Conservation (phyloP, 2,329 filamentous ascomycete species). For the Pestalotiopsis sp. region DNA sequence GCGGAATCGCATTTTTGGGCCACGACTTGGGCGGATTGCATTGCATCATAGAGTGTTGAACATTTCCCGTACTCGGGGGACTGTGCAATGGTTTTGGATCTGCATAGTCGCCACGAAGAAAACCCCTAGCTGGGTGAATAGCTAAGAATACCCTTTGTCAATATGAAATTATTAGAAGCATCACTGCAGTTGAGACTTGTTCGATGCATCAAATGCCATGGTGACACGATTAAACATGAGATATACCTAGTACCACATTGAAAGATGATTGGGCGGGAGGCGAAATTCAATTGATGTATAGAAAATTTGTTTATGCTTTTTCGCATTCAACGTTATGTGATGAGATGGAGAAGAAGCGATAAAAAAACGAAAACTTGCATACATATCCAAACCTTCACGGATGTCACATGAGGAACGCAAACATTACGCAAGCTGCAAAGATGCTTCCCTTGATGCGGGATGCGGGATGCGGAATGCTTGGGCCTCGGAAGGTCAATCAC, state of each 20-base stretch:
- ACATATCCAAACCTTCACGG: no score
- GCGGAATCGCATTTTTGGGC: not conserved
- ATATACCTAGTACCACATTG: no score
- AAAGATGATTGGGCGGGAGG: no score
- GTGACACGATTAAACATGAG: no score
- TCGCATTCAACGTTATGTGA: no score
- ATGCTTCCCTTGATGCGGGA: not conserved
- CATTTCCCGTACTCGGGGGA: not conserved
- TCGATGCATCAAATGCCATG: not conserved
- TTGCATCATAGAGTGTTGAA: constrained; percentile 4
- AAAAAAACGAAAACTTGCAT: no score
- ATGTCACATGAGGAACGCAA: no score
- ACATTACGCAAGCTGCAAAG: not conserved
- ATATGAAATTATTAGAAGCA: not conserved
- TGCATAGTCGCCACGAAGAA: not conserved
- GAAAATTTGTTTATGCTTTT: no score
- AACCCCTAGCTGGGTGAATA: not conserved
- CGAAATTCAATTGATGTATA: no score
- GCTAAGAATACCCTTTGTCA: not conserved
- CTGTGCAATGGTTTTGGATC: not conserved
- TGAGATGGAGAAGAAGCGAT: no score
- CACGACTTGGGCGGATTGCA: not conserved
- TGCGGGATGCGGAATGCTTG: not conserved
- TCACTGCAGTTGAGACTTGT: not conserved
- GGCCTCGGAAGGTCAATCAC: not conserved